Evolutionary conservation across 129 eudicot genomes (phyloP), one percentile per base, ranked within the genome.

Genomic region (Erigeron canadensis): DNA sequence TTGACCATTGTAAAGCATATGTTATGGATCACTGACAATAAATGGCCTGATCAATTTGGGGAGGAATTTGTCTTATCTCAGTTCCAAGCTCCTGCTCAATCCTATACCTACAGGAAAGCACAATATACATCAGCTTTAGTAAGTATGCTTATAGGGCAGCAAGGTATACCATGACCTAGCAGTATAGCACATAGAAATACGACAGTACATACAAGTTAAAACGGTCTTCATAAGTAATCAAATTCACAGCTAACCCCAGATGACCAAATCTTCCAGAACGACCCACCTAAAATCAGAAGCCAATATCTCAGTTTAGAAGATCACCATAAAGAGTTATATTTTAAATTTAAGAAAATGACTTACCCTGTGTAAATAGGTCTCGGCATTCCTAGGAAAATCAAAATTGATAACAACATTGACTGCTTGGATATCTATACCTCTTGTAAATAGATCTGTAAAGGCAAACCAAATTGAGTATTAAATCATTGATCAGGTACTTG

Each of bases 281-380:
- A 44, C 95, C 95, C 70, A 87, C 95, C 95, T 88, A 62, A n/a
- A 66, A 74, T 53, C 77, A 66, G 10, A 81, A 18, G 59, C 40
- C 38, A 69, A 5, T 38, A 47, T 2, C 17, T 63, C 63, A 74
- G 38, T 60, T 16, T 9, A 69, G 58, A 75, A 53, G 45, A 62
- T 63, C 18, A 50, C 23, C n/a, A 48, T 13, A 1, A 46, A 42
- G 17, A 58, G 0, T n/a, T 67, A 41, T 38, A 17, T 63, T 48
- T 28, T 59, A 51, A 41, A 7, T 16, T 18, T 6, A 12, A 67
- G 51, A 46, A 65, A 57, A 54, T 55, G 65, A 5, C 67, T 61
- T 87, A 90, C 96, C 86, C 96, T 82, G 76, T 87, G 96, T 47
- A 87, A 78, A 74, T 90, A 90, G 3, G 95, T 90, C 72, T 90